These are phyloP conservation scores for Septoria linicola DNA, from an alignment of 2,329 filamentous ascomycete genomes.

Conservation along the genomic window DNA sequence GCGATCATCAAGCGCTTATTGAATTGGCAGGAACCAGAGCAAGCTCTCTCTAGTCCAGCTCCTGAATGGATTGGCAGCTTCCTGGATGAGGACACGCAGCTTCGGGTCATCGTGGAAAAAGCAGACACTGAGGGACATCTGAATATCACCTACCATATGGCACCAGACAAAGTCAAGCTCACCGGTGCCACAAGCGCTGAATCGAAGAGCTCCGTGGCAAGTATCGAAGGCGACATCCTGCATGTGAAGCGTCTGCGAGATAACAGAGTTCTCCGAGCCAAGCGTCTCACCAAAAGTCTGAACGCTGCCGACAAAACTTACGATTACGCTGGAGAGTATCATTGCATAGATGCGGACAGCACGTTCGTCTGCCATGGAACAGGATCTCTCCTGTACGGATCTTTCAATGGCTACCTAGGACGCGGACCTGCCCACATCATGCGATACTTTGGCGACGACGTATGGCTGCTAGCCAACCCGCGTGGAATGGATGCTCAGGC, in stretches of 20 bases:
- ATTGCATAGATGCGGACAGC: slow-evolving; percentile 41
- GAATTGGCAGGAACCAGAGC: slow-evolving; percentile 25
- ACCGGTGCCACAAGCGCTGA: slow-evolving; percentile 22
- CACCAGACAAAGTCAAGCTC: slow-evolving; percentile 12
- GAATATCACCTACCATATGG: slow-evolving; percentile 15
- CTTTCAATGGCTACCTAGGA: slow-evolving; percentile 46
- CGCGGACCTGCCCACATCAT: slow-evolving; percentile 42
- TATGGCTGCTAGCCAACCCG: slow-evolving; percentile 43
- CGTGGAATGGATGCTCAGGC: slow-evolving; percentile 45
- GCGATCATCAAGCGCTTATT: slow-evolving; percentile 39
- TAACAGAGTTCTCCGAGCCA: slow-evolving; percentile 23
- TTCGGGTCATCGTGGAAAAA: slow-evolving; percentile 34
- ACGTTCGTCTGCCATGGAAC: slow-evolving; percentile 39
- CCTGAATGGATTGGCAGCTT: slow-evolving; percentile 40
- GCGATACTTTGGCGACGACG: slow-evolving; percentile 41
- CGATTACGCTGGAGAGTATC: slow-evolving; percentile 37
- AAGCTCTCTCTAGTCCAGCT: not conserved
- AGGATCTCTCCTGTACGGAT: slow-evolving; percentile 44
- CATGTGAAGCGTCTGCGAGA: slow-evolving; percentile 24
- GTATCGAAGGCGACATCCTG: slow-evolving; percentile 35
- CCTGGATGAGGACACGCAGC: slow-evolving; percentile 41
- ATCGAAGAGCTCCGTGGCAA: slow-evolving; percentile 30
- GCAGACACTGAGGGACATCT: slow-evolving; percentile 27
- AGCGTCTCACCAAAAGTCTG: slow-evolving; percentile 5
- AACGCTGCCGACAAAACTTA: not conserved